phyloP scores from a whole-genome alignment of 73 alveolate genomes.

The Paramecium tetraurelia region DNA sequence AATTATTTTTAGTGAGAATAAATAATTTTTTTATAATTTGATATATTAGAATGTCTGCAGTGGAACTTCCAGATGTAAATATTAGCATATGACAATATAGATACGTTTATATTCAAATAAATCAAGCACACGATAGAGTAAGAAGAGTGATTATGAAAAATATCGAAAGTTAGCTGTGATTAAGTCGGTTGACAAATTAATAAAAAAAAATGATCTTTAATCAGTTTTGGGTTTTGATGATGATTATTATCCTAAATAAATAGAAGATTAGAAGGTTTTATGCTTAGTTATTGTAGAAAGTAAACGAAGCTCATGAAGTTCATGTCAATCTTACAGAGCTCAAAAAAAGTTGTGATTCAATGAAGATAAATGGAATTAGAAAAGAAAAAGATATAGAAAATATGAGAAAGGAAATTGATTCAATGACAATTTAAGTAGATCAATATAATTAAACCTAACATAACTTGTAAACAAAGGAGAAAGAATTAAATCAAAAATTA shows the following conservation, averaged over 20 bases:
- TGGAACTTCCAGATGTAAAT: conserved; percentile 47
- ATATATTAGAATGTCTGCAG: conserved; percentile 2
- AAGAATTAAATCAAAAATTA: background rate
- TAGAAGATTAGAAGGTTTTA: conserved; percentile 38
- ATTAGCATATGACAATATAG: background rate
- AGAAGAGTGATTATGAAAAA: background rate
- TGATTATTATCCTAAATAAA: conserved; percentile 40
- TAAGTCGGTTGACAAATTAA: conserved; percentile 18
- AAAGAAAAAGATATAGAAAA: background rate
- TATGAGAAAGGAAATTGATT: conserved; percentile 43
- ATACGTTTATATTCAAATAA: conserved; percentile 30
- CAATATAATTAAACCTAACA: background rate
- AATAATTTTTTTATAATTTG: background rate
- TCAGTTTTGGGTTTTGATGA: background rate
- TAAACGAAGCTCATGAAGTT: conserved; percentile 25
- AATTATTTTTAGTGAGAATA: background rate
- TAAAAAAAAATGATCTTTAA: background rate
- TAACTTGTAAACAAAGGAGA: background rate
- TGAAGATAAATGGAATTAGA: background rate
- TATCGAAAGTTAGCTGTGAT: background rate
- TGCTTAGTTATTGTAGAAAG: background rate
- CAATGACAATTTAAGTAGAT: background rate
- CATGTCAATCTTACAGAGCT: conserved; percentile 20
- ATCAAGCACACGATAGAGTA: background rate
- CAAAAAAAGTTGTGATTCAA: conserved; percentile 35